These are phyloP conservation scores for Alternaria triticina DNA, from an alignment of 2,329 filamentous ascomycete species.

Conservation along the genomic window DNA sequence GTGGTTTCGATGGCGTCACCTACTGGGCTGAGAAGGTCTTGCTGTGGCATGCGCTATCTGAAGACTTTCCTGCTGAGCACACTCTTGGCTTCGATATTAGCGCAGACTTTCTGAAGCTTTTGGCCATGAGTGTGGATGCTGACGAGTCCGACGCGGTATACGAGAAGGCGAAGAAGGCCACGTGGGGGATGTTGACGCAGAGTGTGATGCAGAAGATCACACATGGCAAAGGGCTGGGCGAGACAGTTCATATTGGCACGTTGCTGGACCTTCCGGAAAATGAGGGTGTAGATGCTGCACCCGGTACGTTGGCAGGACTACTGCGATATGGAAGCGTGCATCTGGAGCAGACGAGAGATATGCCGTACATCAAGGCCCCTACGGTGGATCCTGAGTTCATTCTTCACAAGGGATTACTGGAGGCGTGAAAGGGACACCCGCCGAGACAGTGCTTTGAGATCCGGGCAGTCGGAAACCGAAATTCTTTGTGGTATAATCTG, in stretches of 20 bases:
- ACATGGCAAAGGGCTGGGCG: constrained; percentile 40
- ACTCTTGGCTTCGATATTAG: constrained; percentile 35
- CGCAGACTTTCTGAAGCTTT: constrained; percentile 29
- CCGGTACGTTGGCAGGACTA: constrained; percentile 47
- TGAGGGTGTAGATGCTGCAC: constrained; percentile 35
- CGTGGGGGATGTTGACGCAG: constrained; percentile 41
- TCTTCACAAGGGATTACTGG: constrained; percentile 30
- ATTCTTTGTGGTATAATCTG: not conserved
- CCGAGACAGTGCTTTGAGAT: not conserved
- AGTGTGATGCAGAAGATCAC: constrained; percentile 48
- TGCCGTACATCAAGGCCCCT: constrained; percentile 27
- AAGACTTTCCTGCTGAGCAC: constrained; percentile 33
- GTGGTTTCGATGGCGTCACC: constrained; percentile 39
- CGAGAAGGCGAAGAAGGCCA: constrained; percentile 34
- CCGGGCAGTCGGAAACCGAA: not conserved
- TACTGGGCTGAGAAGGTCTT: constrained; percentile 40
- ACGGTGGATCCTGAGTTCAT: constrained; percentile 13
- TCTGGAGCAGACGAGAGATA: constrained; percentile 44
- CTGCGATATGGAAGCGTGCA: constrained; percentile 46
- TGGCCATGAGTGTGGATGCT: constrained; percentile 30
- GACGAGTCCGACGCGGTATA: constrained; percentile 33
- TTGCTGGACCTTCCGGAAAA: constrained; percentile 44
- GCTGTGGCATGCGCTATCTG: constrained; percentile 30
- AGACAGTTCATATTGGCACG: constrained; percentile 31
- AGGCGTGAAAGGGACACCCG: constrained; percentile 1